A percentile compares a stretch with the other conserved stretches of the same genome.
phyloP scores from a whole-genome alignment of 139 green algal species.

The Dunaliella primolecta region DNA sequence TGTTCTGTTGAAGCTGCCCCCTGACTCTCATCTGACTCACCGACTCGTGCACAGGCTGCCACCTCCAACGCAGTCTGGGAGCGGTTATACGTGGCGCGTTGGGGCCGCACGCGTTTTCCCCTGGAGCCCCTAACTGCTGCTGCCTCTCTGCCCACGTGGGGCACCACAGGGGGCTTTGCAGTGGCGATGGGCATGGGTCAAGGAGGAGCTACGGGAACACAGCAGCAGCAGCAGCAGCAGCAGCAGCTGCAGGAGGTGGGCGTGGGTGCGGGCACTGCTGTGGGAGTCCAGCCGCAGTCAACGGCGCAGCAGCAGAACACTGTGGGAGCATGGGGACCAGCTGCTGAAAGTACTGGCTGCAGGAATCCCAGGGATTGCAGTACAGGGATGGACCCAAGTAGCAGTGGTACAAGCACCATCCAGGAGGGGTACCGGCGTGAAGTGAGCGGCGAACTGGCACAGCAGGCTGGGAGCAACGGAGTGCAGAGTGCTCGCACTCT shows the following conservation, averaged over 20 bases:
- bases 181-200: not conserved
- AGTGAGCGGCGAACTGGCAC: too few species aligned
- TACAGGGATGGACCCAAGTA: not conserved
- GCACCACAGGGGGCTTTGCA: not conserved
- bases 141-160: not conserved
- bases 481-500: too few species aligned
- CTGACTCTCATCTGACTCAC: too few species aligned
- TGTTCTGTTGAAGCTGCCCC: too few species aligned
- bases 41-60: not conserved
- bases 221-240: not conserved
- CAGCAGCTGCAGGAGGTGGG: too few species aligned
- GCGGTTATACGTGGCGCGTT: slow-evolving; percentile 27
- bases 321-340: too few species aligned
- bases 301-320: not conserved
- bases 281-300: not conserved
- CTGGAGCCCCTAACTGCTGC: slow-evolving; percentile 7
- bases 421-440: too few species aligned
- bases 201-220: not conserved
- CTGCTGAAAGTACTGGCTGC: too few species aligned
- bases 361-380: too few species aligned
- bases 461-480: too few species aligned
- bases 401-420: too few species aligned
- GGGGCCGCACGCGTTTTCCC: slow-evolving; percentile 35
- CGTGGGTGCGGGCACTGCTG: too few species aligned
- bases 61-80: slow-evolving; percentile 8